phyloP scores from a whole-genome alignment of 257 asterid species.

The Penstemon davidsonii region DNA sequence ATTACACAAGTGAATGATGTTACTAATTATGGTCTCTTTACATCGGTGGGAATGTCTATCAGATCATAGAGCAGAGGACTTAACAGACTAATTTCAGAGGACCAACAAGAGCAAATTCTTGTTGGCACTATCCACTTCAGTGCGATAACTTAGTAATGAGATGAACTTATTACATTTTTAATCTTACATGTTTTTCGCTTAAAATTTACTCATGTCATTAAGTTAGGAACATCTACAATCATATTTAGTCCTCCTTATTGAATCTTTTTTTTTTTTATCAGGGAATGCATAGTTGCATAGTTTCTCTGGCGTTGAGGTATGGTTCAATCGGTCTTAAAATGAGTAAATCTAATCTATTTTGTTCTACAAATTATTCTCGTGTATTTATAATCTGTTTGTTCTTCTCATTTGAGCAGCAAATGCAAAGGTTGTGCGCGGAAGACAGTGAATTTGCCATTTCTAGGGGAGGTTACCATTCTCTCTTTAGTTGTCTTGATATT shows the following conservation, averaged over 20 bases:
- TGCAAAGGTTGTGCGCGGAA: conserved; percentile 62
- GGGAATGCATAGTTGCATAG: conserved; percentile 95
- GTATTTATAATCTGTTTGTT: conserved; percentile 20
- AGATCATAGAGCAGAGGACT: not conserved
- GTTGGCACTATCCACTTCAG: not conserved
- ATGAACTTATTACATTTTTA: conserved; percentile 8
- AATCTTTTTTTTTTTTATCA: conserved; percentile 41
- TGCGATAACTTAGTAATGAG: not conserved
- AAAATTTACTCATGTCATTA: not conserved
- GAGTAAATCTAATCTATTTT: conserved; percentile 14
- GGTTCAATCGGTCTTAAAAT: conserved; percentile 14
- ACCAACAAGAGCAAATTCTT: not conserved
- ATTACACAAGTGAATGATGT: not conserved
- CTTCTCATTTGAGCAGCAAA: conserved; percentile 60
- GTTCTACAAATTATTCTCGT: conserved; percentile 11
- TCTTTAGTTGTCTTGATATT: conserved; percentile 63
- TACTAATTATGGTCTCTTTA: too few relatives aligned
- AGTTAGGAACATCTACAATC: conserved; percentile 5
- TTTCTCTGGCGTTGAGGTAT: conserved; percentile 77
- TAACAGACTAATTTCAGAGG: not conserved
- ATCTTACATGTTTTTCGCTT: not conserved
- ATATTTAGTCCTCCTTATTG: conserved; percentile 19
- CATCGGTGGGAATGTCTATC: too few relatives aligned
- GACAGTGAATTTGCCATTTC: conserved; percentile 67
- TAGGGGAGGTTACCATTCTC: conserved; percentile 74